These are phyloP conservation scores for Lentinula lateritia DNA, from an alignment of 768 basidiomycete species.

Conservation along the genomic window DNA sequence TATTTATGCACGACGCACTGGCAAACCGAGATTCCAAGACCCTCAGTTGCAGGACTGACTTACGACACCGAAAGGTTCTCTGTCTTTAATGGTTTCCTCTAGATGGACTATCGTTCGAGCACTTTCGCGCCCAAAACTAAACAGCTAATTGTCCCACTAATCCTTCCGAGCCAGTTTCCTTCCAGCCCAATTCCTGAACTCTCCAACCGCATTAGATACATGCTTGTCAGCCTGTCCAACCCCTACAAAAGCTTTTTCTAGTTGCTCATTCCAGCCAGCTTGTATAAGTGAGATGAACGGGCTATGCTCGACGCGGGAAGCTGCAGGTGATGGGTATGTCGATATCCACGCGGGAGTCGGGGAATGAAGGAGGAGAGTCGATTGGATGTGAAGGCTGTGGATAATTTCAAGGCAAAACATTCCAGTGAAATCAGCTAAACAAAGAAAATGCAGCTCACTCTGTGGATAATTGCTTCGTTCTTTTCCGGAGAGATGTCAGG, in stretches of 20 bases:
- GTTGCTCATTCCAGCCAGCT: slow-evolving; percentile 54
- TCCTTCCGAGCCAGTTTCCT: not conserved
- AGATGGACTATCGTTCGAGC: too few species aligned
- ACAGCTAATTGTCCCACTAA: not conserved
- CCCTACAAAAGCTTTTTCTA: slow-evolving; percentile 39
- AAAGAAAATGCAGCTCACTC: slow-evolving; percentile 38
- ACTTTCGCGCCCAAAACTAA: too few species aligned
- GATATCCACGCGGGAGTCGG: slow-evolving; percentile 33
- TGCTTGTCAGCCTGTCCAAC: slow-evolving; percentile 41
- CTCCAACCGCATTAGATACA: slow-evolving; percentile 40
- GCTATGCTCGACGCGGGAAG: slow-evolving; percentile 40
- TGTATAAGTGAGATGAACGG: slow-evolving; percentile 46
- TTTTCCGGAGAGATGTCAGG: not conserved
- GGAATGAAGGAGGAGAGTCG: slow-evolving; percentile 45
- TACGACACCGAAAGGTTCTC: too few species aligned
- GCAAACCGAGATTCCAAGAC: too few species aligned
- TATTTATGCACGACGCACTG: too few species aligned
- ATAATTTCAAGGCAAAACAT: too few species aligned
- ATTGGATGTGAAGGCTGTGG: slow-evolving; percentile 44
- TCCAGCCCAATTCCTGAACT: slow-evolving; percentile 34
- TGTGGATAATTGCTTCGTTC: slow-evolving; percentile 36
- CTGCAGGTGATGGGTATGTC: slow-evolving; percentile 41
- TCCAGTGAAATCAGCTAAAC: not conserved
- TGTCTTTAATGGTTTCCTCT: too few species aligned
- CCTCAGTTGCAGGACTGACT: too few species aligned